phyloP scores from a whole-genome alignment of 192 early-diverging fungal genomes.

The Entophlyctis luteolus region DNA sequence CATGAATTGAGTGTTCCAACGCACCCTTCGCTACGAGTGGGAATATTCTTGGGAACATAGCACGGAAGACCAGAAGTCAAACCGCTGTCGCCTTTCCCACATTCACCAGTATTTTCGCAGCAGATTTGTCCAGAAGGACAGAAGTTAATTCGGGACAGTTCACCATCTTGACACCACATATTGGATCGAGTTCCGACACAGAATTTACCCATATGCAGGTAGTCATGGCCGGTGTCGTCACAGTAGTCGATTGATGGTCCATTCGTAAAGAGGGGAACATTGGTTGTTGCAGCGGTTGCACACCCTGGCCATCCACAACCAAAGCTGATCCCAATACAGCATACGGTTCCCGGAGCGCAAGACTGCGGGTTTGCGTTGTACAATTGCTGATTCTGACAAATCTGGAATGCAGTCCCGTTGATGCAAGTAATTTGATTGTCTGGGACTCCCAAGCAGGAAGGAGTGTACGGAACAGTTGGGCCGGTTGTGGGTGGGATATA shows the following conservation, averaged over 20 bases:
- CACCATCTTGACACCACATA: constrained; percentile 12
- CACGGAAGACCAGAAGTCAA: background rate
- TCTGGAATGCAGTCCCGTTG: background rate
- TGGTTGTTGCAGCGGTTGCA: background rate
- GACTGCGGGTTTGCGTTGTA: background rate
- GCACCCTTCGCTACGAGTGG: background rate
- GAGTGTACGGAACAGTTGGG: background rate
- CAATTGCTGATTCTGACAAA: background rate
- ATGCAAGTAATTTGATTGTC: constrained; percentile 9
- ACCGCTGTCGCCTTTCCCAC: background rate
- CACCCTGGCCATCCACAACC: constrained; percentile 11
- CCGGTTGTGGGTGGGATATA: background rate
- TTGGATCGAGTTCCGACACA: constrained; percentile 17
- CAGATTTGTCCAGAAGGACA: constrained; percentile 11
- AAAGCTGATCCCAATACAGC: background rate
- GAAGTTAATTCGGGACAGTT: constrained; percentile 3
- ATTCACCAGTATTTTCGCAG: constrained; percentile 6
- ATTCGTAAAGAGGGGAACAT: background rate
- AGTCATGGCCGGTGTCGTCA: background rate
- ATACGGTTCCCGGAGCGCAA: constrained; percentile 10
- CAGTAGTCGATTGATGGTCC: constrained; percentile 1
- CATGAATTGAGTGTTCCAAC: background rate
- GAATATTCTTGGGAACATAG: constrained; percentile 7
- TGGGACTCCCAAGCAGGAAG: background rate
- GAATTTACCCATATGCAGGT: constrained; percentile 12